phyloP scores from a whole-genome alignment of 1,284 basidiomycete species.

The Cutaneotrichosporon cyanovorans region DNA sequence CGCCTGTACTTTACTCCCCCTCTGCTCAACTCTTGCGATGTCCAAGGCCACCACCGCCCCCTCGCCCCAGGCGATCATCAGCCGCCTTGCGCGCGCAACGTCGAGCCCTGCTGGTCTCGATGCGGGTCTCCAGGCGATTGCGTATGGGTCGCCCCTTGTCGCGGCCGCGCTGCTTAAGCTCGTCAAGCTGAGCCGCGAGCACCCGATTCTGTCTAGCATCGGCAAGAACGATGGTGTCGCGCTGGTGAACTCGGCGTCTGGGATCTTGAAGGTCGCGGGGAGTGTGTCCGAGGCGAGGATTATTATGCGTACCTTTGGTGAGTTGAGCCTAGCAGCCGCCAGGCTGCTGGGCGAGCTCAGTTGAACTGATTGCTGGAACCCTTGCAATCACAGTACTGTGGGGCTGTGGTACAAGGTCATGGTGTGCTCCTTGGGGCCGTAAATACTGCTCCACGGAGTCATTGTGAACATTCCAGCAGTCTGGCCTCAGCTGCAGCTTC shows the following conservation, averaged over 20 bases:
- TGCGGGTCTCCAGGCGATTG: constrained; percentile 38
- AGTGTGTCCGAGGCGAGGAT: constrained; percentile 39
- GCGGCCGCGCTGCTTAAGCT: constrained; percentile 34
- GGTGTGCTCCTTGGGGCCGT: no score
- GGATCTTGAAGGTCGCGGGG: constrained; percentile 27
- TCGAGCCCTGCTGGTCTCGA: constrained; percentile 38
- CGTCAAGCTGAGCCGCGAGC: constrained; percentile 21
- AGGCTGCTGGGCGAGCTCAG: not conserved
- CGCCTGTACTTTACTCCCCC: not conserved
- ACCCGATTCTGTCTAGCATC: constrained; percentile 15
- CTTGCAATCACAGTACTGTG: no score
- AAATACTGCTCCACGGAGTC: no score
- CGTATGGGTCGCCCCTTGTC: constrained; percentile 38
- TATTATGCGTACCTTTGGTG: constrained; percentile 42
- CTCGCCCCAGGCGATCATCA: constrained; percentile 14
- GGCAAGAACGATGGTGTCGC: constrained; percentile 2
- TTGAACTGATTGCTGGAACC: not conserved
- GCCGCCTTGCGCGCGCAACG: constrained; percentile 27
- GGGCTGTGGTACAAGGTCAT: no score
- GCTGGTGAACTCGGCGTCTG: constrained; percentile 28
- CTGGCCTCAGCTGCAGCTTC: no score
- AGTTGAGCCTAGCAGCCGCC: constrained; percentile 11
- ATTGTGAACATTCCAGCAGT: no score
- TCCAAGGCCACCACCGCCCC: constrained; percentile 2
- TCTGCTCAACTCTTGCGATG: constrained; percentile 3